phyloP scores from a whole-genome alignment of 129 eudicot genomes.

The Oenanthe sinensis region DNA sequence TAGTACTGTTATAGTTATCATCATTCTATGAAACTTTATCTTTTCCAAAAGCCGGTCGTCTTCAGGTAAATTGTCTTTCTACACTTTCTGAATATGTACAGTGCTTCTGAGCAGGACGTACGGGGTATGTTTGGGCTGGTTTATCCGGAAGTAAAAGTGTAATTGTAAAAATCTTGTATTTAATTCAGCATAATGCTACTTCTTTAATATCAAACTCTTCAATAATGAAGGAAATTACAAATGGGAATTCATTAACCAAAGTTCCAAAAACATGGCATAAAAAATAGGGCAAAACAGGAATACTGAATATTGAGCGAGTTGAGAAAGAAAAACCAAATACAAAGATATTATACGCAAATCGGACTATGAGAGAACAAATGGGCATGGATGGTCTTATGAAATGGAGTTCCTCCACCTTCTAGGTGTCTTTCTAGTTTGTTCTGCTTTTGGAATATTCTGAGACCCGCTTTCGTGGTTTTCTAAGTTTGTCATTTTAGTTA shows the following conservation, averaged over 20 bases:
- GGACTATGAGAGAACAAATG: background rate
- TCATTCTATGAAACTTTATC: background rate
- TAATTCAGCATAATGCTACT: background rate
- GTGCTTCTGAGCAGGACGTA: background rate
- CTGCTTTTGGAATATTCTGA: slow-evolving; percentile 24
- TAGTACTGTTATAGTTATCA: background rate
- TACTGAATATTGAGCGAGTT: background rate
- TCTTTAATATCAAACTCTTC: background rate
- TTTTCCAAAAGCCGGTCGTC: background rate
- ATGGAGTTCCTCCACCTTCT: slow-evolving; percentile 91
- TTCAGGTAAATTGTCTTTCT: background rate
- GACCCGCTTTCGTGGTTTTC: slow-evolving; percentile 45
- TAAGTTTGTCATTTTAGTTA: slow-evolving; percentile 36
- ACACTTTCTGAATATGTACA: background rate
- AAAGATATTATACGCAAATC: background rate
- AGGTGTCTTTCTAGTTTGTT: slow-evolving; percentile 44
- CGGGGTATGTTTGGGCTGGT: background rate
- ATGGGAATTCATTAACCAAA: slow-evolving; percentile 1
- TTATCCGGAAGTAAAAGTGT: background rate
- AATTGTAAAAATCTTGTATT: background rate
- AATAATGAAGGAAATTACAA: background rate
- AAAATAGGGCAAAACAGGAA: background rate
- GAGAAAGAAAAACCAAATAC: background rate
- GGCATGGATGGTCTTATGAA: slow-evolving; percentile 28
- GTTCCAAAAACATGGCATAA: background rate